Evolutionary conservation across 2,329 filamentous ascomycete species (phyloP).

Genomic region (Trichoderma atrobrunneum): DNA sequence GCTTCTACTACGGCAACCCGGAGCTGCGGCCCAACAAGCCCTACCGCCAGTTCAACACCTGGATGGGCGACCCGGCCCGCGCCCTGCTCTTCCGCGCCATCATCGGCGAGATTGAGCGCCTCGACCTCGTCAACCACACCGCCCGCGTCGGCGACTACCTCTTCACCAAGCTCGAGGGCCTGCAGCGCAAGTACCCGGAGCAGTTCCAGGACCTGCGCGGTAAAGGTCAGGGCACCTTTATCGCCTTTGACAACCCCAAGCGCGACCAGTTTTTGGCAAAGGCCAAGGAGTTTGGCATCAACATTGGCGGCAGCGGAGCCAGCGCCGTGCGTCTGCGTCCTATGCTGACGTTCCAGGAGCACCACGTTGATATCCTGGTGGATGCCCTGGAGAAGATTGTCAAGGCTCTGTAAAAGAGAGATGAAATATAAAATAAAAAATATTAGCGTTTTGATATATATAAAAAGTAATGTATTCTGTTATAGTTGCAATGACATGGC

Average conservation of each 20-base stretch:
- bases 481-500: background rate
- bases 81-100: constrained; percentile 85
- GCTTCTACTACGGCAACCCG: constrained; percentile 84
- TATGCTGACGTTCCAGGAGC: constrained; percentile 90
- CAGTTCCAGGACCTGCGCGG: constrained; percentile 82
- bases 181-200: constrained; percentile 68
- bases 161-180: constrained; percentile 63
- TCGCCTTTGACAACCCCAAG: constrained; percentile 82
- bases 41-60: constrained; percentile 95
- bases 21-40: constrained; percentile 84
- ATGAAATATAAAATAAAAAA: background rate
- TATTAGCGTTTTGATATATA: background rate
- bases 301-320: constrained; percentile 80
- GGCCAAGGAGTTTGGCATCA: constrained; percentile 78
- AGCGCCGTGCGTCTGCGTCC: constrained; percentile 75
- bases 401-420: constrained; percentile 36
- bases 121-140: constrained; percentile 77
- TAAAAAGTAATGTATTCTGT: background rate
- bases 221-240: constrained; percentile 85
- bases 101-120: constrained; percentile 72
- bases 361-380: constrained; percentile 82
- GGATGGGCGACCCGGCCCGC: constrained; percentile 90
- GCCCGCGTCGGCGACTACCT: constrained; percentile 77
- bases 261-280: constrained; percentile 75
- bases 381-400: constrained; percentile 75